Base-by-base conservation (phyloP, 768 basidiomycete species). In the Coprinopsis sp. region DNA sequence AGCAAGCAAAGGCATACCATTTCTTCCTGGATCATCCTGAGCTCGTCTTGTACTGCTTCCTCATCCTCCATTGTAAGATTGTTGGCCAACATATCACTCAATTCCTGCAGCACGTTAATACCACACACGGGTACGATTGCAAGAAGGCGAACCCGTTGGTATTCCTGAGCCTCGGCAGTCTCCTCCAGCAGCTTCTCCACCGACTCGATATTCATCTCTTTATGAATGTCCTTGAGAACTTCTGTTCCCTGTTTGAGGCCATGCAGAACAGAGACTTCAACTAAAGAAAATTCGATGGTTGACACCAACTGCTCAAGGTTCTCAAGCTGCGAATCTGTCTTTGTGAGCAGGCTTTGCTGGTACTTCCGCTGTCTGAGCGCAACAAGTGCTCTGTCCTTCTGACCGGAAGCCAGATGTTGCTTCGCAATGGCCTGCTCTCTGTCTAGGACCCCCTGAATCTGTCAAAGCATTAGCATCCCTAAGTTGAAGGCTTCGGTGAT, bases 131-230 rank as follows among this genome's bases (percentile, higher is more conserved):
- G 14, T 18, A 30, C 14, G 4, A 21, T 10, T n/a, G 31, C 10
- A 18, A 30, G 45, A 33, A n/a, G 25, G 47, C 55, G 16, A 51
- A 92, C 95, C 60, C 75, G 71, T 60, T 99, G 92, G 63, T 97
- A 97, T 51, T 84, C 92, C 53, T 87, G 78, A 11, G 92, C 96
- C 59, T 98, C 95, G 3, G 80, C 79, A 0, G 94, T 96, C 66
- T 96, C 91, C 54, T 87, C 91, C 71, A 99, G 75, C 42, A 98
- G 69, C 60, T 81, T 88, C 75, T 98, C 95, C n/a, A 97, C 94
- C 50, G 73, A 82, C 63, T 96, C 92, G 7, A 92, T 57, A 55
- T 83, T 91, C 81, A 99, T 82, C 64, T 98, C 92, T 56, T 84
- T 84, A 64, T 99, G 93, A 13, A 99, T 87, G 65, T 96, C 83